A percentile compares a stretch with the other conserved stretches of the same genome.
phyloP scores from a whole-genome alignment of 1,139 yeast species.

The Suhomyces bolitotheri region DNA sequence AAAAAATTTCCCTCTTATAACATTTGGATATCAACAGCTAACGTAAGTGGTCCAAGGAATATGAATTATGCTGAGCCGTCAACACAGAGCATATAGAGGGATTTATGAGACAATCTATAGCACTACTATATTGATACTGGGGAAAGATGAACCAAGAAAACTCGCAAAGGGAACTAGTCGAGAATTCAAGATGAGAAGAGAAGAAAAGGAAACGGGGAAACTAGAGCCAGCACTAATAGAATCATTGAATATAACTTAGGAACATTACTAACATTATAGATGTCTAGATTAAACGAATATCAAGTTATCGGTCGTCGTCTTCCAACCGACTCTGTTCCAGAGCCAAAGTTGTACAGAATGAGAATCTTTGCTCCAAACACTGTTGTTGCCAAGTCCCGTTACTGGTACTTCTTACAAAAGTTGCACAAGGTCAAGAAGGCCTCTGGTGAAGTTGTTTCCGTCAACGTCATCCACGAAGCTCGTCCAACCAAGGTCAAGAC shows the following conservation, averaged over 20 bases:
- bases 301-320: conserved; percentile 99
- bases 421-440: conserved; percentile 99
- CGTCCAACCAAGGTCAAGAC: conserved; percentile 99
- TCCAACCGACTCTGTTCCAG: conserved; percentile 98
- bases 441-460: conserved; percentile 97
- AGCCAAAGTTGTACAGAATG: conserved; percentile 99
- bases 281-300: conserved; percentile 97
- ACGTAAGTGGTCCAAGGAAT: conserved; percentile 18
- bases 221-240: no score
- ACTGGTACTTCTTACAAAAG: conserved; percentile 99
- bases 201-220: no score
- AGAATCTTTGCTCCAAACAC: conserved; percentile 99
- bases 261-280: conserved; percentile 29
- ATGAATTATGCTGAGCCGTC: no score
- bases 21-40: conserved; percentile 20
- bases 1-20: conserved; percentile 14
- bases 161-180: no score
- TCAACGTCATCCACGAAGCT: conserved; percentile 88
- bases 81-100: no score
- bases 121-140: no score
- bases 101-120: no score
- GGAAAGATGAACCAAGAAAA: no score
- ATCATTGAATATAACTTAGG: no score
- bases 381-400: conserved; percentile 99
- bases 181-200: no score